A percentile compares a stretch with the other conserved stretches of the same genome.
Conservation (phyloP, 2,329 filamentous ascomycete genomes). For the Colletotrichum agaves region DNA sequence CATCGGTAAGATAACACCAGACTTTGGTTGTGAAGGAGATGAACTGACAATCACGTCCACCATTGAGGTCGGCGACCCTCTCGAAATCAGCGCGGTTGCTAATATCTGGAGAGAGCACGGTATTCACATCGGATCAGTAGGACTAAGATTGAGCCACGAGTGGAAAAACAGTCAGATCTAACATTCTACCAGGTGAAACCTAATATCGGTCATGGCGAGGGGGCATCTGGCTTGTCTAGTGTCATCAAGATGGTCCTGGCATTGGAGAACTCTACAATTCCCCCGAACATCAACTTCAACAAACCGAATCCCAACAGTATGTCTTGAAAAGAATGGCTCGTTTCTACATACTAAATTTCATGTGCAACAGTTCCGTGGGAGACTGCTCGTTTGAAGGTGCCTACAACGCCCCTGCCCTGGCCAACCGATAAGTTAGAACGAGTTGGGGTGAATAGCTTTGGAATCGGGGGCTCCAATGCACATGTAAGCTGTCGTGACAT, state of each 20-base stretch:
- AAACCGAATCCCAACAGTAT: conserved; percentile 43
- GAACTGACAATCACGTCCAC: background rate
- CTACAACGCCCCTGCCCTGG: conserved; percentile 45
- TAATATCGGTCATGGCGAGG: conserved; percentile 57
- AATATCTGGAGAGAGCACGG: conserved; percentile 43
- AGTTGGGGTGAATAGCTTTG: conserved; percentile 47
- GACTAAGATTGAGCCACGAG: background rate
- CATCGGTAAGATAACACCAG: conserved; percentile 43
- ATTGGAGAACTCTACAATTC: conserved; percentile 52
- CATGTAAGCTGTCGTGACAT: conserved; percentile 39
- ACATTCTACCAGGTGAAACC: conserved; percentile 45
- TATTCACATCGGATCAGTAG: conserved; percentile 43
- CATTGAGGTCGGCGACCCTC: conserved; percentile 59
- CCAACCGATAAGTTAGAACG: conserved; percentile 41
- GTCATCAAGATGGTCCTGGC: conserved; percentile 56
- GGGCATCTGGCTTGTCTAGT: conserved; percentile 53
- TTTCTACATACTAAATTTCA: background rate
- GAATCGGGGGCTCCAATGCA: conserved; percentile 50
- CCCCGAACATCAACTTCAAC: conserved; percentile 51
- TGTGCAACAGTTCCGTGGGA: conserved; percentile 35
- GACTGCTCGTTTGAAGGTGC: conserved; percentile 44
- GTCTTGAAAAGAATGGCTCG: background rate
- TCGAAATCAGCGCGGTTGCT: conserved; percentile 49
- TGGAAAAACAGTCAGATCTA: background rate
- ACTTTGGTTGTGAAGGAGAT: too few relatives aligned